A percentile compares a stretch with the other conserved stretches of the same genome.
phyloP scores from a whole-genome alignment of 1,139 yeast species.

The Ogataea hybrid region DNA sequence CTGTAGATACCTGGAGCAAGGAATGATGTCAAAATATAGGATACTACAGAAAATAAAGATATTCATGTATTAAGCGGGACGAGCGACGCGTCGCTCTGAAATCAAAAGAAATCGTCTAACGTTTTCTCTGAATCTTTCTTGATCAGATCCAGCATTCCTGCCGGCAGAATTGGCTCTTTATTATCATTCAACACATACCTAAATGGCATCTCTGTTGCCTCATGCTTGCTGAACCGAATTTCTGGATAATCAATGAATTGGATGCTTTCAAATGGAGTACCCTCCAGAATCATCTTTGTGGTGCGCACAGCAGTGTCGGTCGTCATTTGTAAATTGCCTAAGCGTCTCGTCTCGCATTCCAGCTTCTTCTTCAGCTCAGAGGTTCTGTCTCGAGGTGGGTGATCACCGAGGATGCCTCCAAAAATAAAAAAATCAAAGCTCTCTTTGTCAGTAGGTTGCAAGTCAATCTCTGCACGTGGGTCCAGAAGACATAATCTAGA shows the following conservation, averaged over 20 bases:
- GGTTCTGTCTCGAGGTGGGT: slow-evolving; percentile 95
- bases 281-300: slow-evolving; percentile 70
- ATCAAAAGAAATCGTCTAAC: slow-evolving; percentile 55
- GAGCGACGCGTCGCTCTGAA: slow-evolving; percentile 1
- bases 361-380: slow-evolving; percentile 78
- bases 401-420: slow-evolving; percentile 96
- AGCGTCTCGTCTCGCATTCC: slow-evolving; percentile 80
- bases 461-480: slow-evolving; percentile 77
- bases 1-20: too few relatives aligned
- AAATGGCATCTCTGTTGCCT: slow-evolving; percentile 97
- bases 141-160: slow-evolving; percentile 86
- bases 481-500: slow-evolving; percentile 77
- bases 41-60: not conserved
- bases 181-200: slow-evolving; percentile 69
- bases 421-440: slow-evolving; percentile 84
- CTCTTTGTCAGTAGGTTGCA: slow-evolving; percentile 64
- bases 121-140: slow-evolving; percentile 80
- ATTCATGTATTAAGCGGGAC: not conserved
- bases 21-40: not conserved
- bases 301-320: slow-evolving; percentile 96
- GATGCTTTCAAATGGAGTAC: slow-evolving; percentile 62
- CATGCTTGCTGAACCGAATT: slow-evolving; percentile 80
- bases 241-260: slow-evolving; percentile 92
- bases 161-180: slow-evolving; percentile 79
- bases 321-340: slow-evolving; percentile 91